These are phyloP conservation scores for Dactylellina sp. DNA, from an alignment of 2,329 filamentous ascomycete species.

Conservation along the genomic window DNA sequence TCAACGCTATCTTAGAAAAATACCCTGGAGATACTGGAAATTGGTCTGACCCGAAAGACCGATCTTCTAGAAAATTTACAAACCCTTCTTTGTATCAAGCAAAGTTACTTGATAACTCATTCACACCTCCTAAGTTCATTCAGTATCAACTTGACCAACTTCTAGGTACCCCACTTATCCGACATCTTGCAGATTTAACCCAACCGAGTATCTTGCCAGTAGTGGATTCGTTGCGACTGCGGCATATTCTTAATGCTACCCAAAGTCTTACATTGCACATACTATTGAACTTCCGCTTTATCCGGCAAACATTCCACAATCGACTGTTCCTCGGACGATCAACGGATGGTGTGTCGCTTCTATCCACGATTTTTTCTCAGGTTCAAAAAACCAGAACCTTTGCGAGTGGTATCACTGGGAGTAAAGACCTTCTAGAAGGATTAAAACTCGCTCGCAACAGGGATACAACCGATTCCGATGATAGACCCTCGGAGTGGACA, in stretches of 20 bases:
- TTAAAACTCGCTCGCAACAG: slow-evolving; percentile 19
- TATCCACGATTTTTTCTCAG: slow-evolving; percentile 21
- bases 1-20: slow-evolving; percentile 18
- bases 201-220: not conserved
- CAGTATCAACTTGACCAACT: slow-evolving; percentile 37
- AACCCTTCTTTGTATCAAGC: not conserved
- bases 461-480: not conserved
- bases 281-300: slow-evolving; percentile 33
- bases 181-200: slow-evolving; percentile 22
- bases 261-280: slow-evolving; percentile 34
- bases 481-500: slow-evolving; percentile 76
- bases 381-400: slow-evolving; percentile 27
- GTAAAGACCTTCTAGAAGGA: slow-evolving; percentile 26
- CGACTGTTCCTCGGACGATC: slow-evolving; percentile 46
- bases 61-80: not conserved
- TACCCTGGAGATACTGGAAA: slow-evolving; percentile 5
- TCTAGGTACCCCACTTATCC: slow-evolving; percentile 16
- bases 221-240: not conserved
- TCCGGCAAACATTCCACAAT: slow-evolving; percentile 44
- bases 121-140: slow-evolving; percentile 23
- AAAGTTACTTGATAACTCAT: not conserved
- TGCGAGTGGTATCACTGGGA: slow-evolving; percentile 10
- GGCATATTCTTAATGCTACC: not conserved
- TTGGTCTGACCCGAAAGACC: not conserved
- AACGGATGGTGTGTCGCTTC: slow-evolving; percentile 8